Conservation (phyloP, 1,284 basidiomycete species). For the Ustilago lituana region DNA sequence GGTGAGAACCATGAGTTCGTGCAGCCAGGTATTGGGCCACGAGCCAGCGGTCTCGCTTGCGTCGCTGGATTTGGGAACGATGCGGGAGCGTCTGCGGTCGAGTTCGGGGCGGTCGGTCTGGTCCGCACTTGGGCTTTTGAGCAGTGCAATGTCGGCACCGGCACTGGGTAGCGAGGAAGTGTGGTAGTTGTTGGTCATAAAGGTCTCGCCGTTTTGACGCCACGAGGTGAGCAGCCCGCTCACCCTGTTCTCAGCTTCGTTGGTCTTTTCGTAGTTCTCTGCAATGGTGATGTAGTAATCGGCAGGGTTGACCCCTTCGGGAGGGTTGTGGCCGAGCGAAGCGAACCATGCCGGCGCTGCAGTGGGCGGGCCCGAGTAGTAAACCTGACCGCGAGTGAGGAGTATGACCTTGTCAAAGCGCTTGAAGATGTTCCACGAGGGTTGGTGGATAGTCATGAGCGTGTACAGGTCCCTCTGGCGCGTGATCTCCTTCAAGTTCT, state of each 20-base stretch:
- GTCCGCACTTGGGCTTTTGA: not conserved
- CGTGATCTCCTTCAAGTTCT: slow-evolving; percentile 44
- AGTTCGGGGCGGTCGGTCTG: not conserved
- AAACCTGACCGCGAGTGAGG: slow-evolving; percentile 40
- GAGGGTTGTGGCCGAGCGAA: slow-evolving; percentile 22
- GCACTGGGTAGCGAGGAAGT: too few relatives aligned
- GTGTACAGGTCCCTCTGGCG: slow-evolving; percentile 38
- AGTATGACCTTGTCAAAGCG: slow-evolving; percentile 50
- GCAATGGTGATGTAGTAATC: slow-evolving; percentile 48
- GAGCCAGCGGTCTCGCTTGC: slow-evolving; percentile 17
- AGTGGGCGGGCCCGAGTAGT: slow-evolving; percentile 49
- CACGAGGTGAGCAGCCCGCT: slow-evolving; percentile 37
- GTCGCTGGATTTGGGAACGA: slow-evolving; percentile 25
- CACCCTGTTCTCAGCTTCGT: slow-evolving; percentile 44
- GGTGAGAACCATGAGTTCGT: slow-evolving; percentile 45
- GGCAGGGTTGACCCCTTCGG: slow-evolving; percentile 49
- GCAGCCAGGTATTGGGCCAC: slow-evolving; percentile 51
- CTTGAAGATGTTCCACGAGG: slow-evolving; percentile 54
- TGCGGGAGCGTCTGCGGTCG: slow-evolving; percentile 15
- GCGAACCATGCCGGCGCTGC: slow-evolving; percentile 43
- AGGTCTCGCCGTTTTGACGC: slow-evolving; percentile 23
- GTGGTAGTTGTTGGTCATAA: slow-evolving; percentile 7
- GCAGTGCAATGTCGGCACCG: too few relatives aligned
- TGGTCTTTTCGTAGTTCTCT: slow-evolving; percentile 51
- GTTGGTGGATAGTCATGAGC: slow-evolving; percentile 58